A percentile compares a stretch with the other conserved stretches of the same genome.
These are phyloP conservation scores for Phoma sp. DNA, from an alignment of 2,329 filamentous ascomycete genomes.

Conservation along the genomic window DNA sequence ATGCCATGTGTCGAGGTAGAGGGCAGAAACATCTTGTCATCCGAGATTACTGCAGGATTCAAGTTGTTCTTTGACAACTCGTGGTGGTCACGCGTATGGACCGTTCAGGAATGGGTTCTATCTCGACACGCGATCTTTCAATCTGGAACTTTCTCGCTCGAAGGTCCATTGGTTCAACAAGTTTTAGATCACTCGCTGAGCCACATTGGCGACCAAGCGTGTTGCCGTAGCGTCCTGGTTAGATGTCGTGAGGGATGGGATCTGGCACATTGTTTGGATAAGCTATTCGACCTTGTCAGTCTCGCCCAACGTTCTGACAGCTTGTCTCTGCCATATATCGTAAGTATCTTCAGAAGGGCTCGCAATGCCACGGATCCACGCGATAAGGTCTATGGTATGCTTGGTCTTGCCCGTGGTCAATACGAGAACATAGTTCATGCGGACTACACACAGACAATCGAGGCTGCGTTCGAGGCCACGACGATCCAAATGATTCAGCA, in stretches of 20 bases:
- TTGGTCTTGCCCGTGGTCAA: background rate
- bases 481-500: background rate
- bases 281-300: background rate
- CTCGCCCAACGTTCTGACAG: too few species aligned
- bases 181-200: too few species aligned
- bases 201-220: too few species aligned
- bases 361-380: background rate
- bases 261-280: background rate
- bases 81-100: conserved; percentile 4
- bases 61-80: background rate
- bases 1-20: background rate
- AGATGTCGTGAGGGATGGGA: background rate
- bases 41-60: background rate
- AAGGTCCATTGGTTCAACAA: too few species aligned
- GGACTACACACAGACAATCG: background rate
- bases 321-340: background rate
- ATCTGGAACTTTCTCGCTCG: background rate
- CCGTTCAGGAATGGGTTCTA: background rate
- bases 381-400: background rate
- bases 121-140: background rate
- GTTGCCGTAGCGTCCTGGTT: too few species aligned
- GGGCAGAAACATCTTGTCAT: background rate
- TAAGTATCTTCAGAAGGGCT: background rate
- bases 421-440: background rate
- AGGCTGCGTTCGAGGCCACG: background rate